Evolutionary conservation across 2,329 filamentous ascomycete species (phyloP).

Genomic region (Aspergillus calidoustus): DNA sequence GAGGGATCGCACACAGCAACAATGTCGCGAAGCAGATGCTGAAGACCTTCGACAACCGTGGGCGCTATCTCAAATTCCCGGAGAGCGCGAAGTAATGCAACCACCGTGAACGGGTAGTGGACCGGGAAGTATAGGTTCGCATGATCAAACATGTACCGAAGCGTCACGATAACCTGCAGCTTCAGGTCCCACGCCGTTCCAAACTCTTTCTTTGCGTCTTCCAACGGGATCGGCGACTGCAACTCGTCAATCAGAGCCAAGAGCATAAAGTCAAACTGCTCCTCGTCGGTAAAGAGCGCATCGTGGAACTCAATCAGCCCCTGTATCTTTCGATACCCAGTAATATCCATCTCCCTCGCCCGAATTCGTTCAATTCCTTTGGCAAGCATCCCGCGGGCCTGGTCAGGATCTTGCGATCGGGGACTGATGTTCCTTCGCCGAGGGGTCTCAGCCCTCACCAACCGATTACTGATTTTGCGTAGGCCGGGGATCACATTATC

Average conservation of each 20-base stretch:
- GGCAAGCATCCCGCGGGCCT: conserved; percentile 44
- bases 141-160: conserved; percentile 45
- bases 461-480: not conserved
- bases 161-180: conserved; percentile 47
- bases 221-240: conserved; percentile 40
- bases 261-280: conserved; percentile 44
- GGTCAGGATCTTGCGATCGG: conserved; percentile 43
- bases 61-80: conserved; percentile 39
- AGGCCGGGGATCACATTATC: not conserved
- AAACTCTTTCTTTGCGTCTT: conserved; percentile 36
- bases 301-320: conserved; percentile 44
- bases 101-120: conserved; percentile 41
- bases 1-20: conserved; percentile 34
- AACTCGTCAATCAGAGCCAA: conserved; percentile 44
- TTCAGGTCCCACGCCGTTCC: conserved; percentile 41
- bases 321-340: conserved; percentile 50
- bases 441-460: conserved; percentile 34
- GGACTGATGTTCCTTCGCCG: conserved; percentile 41
- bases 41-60: conserved; percentile 44
- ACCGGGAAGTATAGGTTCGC: conserved; percentile 40
- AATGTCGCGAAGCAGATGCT: conserved; percentile 45
- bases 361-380: conserved; percentile 44
- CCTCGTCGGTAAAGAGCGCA: conserved; percentile 39
- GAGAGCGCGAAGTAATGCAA: conserved; percentile 41
- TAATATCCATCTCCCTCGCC: conserved; percentile 43